Percentiles rank a stretch among this genome's conserved stretches.
Evolutionary conservation across 352 stramenopile species (phyloP).

Genomic region (Saprolegnia parasitica): DNA sequence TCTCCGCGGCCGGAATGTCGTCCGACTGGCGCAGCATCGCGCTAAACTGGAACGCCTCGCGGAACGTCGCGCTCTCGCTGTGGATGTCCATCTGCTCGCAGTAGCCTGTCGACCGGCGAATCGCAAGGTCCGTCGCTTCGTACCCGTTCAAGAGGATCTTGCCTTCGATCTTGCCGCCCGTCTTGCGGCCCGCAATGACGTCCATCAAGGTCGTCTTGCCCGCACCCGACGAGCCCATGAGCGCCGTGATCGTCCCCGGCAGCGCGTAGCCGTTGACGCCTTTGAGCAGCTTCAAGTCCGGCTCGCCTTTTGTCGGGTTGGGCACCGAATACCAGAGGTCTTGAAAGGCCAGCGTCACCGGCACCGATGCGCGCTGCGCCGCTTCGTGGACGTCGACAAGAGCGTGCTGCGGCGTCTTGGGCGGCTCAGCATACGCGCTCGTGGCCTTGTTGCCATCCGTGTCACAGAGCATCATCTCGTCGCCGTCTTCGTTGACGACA

Average conservation of each 20-base stretch:
- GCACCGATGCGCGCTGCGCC: not conserved
- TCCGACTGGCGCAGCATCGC: conserved; percentile 65
- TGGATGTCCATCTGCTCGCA: conserved; percentile 89
- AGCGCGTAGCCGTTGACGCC: conserved; percentile 71
- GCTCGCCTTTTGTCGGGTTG: conserved; percentile 35
- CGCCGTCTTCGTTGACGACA: conserved; percentile 28
- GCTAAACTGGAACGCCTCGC: conserved; percentile 87
- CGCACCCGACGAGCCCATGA: conserved; percentile 82
- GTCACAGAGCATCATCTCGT: conserved; percentile 1
- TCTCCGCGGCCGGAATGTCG: conserved; percentile 33
- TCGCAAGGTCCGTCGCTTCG: conserved; percentile 41
- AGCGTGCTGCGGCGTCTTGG: conserved; percentile 1
- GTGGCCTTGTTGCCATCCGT: not conserved
- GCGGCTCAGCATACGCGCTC: not conserved
- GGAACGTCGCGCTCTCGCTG: conserved; percentile 79
- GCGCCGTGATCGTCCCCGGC: conserved; percentile 80
- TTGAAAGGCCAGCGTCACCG: conserved; percentile 25
- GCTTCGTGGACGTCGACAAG: not conserved
- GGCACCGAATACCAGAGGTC: conserved; percentile 39
- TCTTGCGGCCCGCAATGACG: conserved; percentile 91
- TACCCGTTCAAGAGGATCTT: conserved; percentile 82
- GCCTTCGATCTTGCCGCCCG: conserved; percentile 59
- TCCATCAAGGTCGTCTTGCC: conserved; percentile 89
- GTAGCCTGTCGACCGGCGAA: conserved; percentile 48
- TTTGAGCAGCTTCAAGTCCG: conserved; percentile 79